phyloP scores from a whole-genome alignment of 2,329 filamentous ascomycete genomes.

The Fusarium cicatricum region DNA sequence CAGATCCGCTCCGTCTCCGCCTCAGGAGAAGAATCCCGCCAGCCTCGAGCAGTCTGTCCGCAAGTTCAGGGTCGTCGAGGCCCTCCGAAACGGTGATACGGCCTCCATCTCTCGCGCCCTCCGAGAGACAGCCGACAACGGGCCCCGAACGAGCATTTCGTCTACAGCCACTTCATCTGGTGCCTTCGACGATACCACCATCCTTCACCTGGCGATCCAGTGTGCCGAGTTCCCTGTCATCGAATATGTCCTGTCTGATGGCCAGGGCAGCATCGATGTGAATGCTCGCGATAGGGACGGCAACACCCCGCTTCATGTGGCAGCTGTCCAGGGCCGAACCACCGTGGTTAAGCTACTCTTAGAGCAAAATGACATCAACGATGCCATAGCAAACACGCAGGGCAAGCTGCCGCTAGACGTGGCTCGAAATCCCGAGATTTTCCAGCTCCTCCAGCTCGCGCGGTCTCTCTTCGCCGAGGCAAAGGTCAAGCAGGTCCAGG shows the following conservation, averaged over 20 bases:
- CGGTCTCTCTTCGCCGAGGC: constrained; percentile 88
- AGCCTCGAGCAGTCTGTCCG: constrained; percentile 92
- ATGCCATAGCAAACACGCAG: constrained; percentile 83
- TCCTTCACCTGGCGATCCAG: constrained; percentile 93
- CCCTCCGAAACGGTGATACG: constrained; percentile 88
- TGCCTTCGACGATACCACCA: constrained; percentile 80
- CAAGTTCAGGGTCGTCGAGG: constrained; percentile 94
- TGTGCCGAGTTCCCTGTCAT: constrained; percentile 93
- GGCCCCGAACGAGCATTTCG: constrained; percentile 64
- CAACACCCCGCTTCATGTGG: constrained; percentile 91
- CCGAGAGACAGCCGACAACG: constrained; percentile 66
- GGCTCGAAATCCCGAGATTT: constrained; percentile 91
- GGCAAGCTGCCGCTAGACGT: constrained; percentile 88
- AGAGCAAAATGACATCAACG: constrained; percentile 84
- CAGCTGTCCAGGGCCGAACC: constrained; percentile 81
- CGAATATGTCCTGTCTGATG: constrained; percentile 89
- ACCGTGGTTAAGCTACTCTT: constrained; percentile 85
- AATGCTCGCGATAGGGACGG: constrained; percentile 93
- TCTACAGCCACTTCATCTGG: constrained; percentile 56
- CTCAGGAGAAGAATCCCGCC: constrained; percentile 52
- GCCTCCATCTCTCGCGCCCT: constrained; percentile 88
- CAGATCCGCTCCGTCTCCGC: constrained; percentile 41
- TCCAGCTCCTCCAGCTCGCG: constrained; percentile 90
- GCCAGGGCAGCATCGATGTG: constrained; percentile 74
- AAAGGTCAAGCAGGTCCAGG: constrained; percentile 85